Base-by-base conservation (phyloP, 345 rosid genomes). In the Noccaea caerulescens region DNA sequence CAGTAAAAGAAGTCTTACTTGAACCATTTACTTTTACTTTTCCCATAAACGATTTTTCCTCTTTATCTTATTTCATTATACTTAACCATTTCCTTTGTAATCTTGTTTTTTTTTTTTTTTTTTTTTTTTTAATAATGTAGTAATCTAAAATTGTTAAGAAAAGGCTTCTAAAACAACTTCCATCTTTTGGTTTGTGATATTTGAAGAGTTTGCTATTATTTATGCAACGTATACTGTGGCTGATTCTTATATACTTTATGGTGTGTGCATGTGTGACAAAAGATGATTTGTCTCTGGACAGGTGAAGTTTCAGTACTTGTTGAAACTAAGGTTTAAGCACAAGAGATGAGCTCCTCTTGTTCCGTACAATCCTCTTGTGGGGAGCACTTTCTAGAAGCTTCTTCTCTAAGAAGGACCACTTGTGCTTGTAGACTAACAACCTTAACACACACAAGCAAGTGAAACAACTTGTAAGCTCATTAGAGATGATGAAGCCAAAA, bases 391-490 rank as follows among this genome's bases (percentile, higher is more conserved):
- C 76, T 84, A 38, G 88, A 79, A 55, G 89, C 91, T 79, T 87
- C 90, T 68, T 93, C 96, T 80, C 84, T 88, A 16, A 92, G 86
- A 34, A 80, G 77, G 39, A 93, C 87, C 39, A 92, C 83, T 60
- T 92, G 96, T 53, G 96, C 85, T 65, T 90, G 98, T 45, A 93
- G 82, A 84, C 80, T 84, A 68, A 87, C 86, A 74, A 93, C 93
- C 98, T 91, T 68, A 34, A 84, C 55, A 72, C 43, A 49, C 41
- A 57, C 72, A 74, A 25, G 43, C 25, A 49, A 34, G 51, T 44
- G 18, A 47, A 46, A 2, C 58, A 8, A 57, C 64, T 42, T 76
- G 43, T 54, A 13, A 73, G 41, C n/a, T 47, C 20, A 16, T 23
- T 49, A 50, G 69, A 65, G 14, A 59, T 59, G 33, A 14, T 39